Evolutionary conservation across 176 grass and related monocot genomes (phyloP).

Genomic region (Sorghum bicolor): Sorghum_bicolor_NCBIv3 NC_012875.2:47763001-47763500

Average conservation of each 20-base stretch:
- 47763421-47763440: constrained; percentile 33
- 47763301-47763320: constrained; percentile 36
- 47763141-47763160: not conserved
- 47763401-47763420: constrained; percentile 32
- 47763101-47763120: too few species aligned
- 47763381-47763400: constrained; percentile 27
- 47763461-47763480: constrained; percentile 12
- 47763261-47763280: constrained; percentile 45
- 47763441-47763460: constrained; percentile 19
- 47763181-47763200: constrained; percentile 36
- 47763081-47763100: too few species aligned
- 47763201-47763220: constrained; percentile 14
- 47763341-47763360: constrained; percentile 1
- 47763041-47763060: too few species aligned
- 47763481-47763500: constrained; percentile 40
- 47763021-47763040: too few species aligned
- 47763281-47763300: constrained; percentile 40
- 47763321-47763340: constrained; percentile 1
- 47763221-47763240: not conserved
- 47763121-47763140: not conserved
- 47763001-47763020: too few species aligned
- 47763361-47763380: not conserved
- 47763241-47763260: constrained; percentile 26
- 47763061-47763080: too few species aligned
- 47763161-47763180: constrained; percentile 5